These are phyloP conservation scores for Rhynchosporium agropyri DNA, from an alignment of 2,329 filamentous ascomycete genomes.

Conservation along the genomic window DNA sequence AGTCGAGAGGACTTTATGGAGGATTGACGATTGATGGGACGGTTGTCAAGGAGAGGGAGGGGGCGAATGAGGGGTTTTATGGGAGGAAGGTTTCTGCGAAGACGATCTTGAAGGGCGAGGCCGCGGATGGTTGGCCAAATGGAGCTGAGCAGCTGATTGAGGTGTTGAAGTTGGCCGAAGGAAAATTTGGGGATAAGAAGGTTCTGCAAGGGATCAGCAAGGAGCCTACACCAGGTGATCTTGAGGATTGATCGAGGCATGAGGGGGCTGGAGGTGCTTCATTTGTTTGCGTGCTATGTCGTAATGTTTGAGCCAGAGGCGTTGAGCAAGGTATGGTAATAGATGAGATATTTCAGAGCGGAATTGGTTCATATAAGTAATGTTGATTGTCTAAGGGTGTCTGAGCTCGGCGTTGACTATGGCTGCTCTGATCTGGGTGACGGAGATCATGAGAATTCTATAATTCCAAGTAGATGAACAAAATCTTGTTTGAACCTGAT, in stretches of 20 bases:
- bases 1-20: constrained; percentile 66
- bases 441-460: no score
- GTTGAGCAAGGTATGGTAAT: no score
- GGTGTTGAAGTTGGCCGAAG: constrained; percentile 23
- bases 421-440: no score
- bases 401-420: no score
- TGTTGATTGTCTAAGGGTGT: no score
- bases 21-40: constrained; percentile 47
- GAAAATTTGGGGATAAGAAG: constrained; percentile 10
- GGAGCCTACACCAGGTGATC: constrained; percentile 14
- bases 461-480: no score
- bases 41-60: constrained; percentile 22
- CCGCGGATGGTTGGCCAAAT: constrained; percentile 17
- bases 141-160: constrained; percentile 21
- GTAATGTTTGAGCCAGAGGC: no score
- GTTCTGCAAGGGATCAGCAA: constrained; percentile 10
- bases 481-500: no score
- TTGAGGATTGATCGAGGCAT: not conserved
- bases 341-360: no score
- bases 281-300: no score
- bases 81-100: constrained; percentile 16
- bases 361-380: no score
- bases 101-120: constrained; percentile 23
- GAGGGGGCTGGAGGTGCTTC: no score
- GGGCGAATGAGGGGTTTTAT: constrained; percentile 25